These are phyloP conservation scores for Gliomastix tumulicola DNA, from an alignment of 2,329 filamentous ascomycete genomes.

Conservation along the genomic window DNA sequence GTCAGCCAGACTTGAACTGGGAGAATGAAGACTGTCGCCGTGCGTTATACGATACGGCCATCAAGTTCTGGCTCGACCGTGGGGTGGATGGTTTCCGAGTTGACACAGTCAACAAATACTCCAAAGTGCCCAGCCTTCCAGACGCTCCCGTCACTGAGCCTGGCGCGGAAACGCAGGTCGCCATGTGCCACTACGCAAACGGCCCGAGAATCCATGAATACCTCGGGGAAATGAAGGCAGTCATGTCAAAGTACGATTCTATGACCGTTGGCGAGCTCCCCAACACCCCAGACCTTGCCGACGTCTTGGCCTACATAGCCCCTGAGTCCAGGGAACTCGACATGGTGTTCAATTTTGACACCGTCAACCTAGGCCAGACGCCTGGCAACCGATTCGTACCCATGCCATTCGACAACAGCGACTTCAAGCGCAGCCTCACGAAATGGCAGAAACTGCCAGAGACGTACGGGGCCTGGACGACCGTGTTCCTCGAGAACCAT, in stretches of 20 bases:
- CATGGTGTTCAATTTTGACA: conserved; percentile 58
- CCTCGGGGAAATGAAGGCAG: conserved; percentile 50
- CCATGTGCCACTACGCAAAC: conserved; percentile 36
- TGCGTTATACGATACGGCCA: conserved; percentile 58
- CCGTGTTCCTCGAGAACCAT: conserved; percentile 57
- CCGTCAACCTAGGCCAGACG: conserved; percentile 48
- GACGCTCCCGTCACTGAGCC: conserved; percentile 43
- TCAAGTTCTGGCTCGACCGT: conserved; percentile 64
- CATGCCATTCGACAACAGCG: conserved; percentile 16
- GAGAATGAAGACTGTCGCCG: conserved; percentile 57
- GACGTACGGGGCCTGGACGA: conserved; percentile 49
- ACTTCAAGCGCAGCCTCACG: conserved; percentile 28
- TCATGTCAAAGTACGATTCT: conserved; percentile 49
- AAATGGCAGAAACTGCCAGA: conserved; percentile 44
- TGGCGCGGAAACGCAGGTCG: conserved; percentile 14
- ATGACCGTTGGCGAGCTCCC: conserved; percentile 61
- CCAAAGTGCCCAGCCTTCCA: conserved; percentile 47
- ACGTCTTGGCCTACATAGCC: conserved; percentile 49
- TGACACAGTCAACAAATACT: conserved; percentile 62
- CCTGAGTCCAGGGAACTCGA: conserved; percentile 46
- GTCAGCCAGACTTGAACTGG: conserved; percentile 76
- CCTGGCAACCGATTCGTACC: not conserved
- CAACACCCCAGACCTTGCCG: conserved; percentile 41
- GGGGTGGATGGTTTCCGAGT: conserved; percentile 63
- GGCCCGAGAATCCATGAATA: conserved; percentile 59